Percentiles rank a stretch among this genome's conserved stretches.
Evolutionary conservation across 176 grass and related monocot species (phyloP).

Genomic region (Oryza punctata): DNA sequence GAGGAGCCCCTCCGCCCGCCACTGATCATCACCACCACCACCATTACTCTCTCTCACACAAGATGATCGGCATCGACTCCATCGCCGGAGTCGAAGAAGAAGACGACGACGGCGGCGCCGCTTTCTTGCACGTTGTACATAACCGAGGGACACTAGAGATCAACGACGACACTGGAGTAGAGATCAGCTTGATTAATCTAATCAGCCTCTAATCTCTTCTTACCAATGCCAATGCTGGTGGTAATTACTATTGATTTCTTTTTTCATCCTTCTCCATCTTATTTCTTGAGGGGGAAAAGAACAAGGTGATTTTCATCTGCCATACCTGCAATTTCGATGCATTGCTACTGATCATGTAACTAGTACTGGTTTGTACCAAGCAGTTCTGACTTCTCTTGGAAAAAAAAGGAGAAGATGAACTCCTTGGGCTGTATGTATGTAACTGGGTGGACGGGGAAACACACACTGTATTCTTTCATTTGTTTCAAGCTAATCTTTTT

Average conservation of each 20-base stretch:
- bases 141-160: constrained; percentile 27
- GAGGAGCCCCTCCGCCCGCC: constrained; percentile 81
- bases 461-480: constrained; percentile 34
- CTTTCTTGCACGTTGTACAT: constrained; percentile 35
- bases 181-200: not conserved
- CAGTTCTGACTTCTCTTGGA: constrained; percentile 22
- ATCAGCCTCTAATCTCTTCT: constrained; percentile 1
- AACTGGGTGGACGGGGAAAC: constrained; percentile 38
- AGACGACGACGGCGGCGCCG: not conserved
- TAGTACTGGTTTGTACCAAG: constrained; percentile 14
- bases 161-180: not conserved
- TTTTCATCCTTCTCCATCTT: not conserved
- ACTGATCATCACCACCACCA: constrained; percentile 32
- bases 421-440: constrained; percentile 17
- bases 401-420: constrained; percentile 13
- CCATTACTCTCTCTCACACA: not conserved
- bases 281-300: constrained; percentile 2
- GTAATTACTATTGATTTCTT: not conserved
- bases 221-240: not conserved
- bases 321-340: not conserved
- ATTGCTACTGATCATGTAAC: constrained; percentile 32
- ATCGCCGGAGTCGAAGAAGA: constrained; percentile 12
- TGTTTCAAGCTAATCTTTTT: constrained; percentile 31
- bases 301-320: constrained; percentile 15
- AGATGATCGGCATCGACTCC: not conserved